Evolutionary conservation across 306 rosid species (phyloP).

Genomic region (Lotus japonicus): DNA sequence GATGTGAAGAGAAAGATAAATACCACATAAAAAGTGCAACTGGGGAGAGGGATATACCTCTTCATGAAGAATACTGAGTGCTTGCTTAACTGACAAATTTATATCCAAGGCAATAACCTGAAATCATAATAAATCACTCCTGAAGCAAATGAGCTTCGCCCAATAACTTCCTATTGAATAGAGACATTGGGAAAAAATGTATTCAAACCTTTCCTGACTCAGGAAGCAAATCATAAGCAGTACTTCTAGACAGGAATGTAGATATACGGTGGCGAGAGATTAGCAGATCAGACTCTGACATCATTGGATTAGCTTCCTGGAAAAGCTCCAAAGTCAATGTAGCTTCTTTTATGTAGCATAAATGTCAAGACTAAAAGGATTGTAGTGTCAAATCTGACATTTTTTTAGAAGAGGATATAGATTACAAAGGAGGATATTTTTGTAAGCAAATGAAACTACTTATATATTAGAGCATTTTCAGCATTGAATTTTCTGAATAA

Average conservation of each 20-base stretch:
- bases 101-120: slow-evolving; percentile 61
- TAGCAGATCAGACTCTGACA: slow-evolving; percentile 39
- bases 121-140: slow-evolving; percentile 11
- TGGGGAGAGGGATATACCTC: slow-evolving; percentile 30
- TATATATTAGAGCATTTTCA: too few relatives aligned
- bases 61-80: slow-evolving; percentile 50
- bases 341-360: slow-evolving; percentile 15
- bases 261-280: slow-evolving; percentile 44
- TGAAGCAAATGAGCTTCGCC: slow-evolving; percentile 10
- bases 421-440: background rate
- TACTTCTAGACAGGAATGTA: slow-evolving; percentile 44
- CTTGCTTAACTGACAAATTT: slow-evolving; percentile 51
- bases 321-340: slow-evolving; percentile 25
- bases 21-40: slow-evolving; percentile 25
- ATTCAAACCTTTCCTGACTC: slow-evolving; percentile 69
- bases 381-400: background rate
- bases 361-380: slow-evolving; percentile 6
- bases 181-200: background rate
- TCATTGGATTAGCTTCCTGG: slow-evolving; percentile 46
- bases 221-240: slow-evolving; percentile 60
- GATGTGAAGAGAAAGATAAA: slow-evolving; percentile 1
- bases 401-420: background rate
- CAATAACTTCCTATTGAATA: background rate
- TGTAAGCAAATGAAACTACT: too few relatives aligned
- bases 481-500: too few relatives aligned